Percentiles rank a stretch among this genome's conserved stretches.
These are phyloP conservation scores for Cladosporium oxysporum DNA, from an alignment of 2,329 filamentous ascomycete species.

Conservation along the genomic window DNA sequence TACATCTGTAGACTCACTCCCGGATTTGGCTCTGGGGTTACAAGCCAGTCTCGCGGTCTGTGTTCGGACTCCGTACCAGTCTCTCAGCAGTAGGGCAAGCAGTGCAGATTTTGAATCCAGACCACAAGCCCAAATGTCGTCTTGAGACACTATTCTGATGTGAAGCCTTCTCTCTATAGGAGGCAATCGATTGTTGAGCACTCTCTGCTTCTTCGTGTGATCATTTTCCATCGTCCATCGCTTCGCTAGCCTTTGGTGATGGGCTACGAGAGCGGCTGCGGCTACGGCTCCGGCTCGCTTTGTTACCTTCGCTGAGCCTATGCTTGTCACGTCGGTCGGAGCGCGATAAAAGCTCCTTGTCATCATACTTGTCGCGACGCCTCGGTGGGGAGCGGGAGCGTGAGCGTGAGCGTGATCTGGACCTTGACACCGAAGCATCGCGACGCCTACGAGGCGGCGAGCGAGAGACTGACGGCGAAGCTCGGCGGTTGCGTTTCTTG, in stretches of 20 bases:
- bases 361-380: slow-evolving; percentile 5
- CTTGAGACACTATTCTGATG: no score
- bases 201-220: not conserved
- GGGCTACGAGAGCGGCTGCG: not conserved
- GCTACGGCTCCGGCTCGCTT: slow-evolving; percentile 7
- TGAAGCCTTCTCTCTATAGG: not conserved
- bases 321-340: slow-evolving; percentile 14
- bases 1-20: not conserved
- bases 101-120: no score
- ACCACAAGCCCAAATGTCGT: no score
- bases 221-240: slow-evolving; percentile 1
- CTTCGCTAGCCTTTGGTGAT: not conserved
- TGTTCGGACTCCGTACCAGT: no score
- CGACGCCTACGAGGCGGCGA: slow-evolving; percentile 23
- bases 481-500: slow-evolving; percentile 29
- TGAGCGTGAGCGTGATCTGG: slow-evolving; percentile 9
- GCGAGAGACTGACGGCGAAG: slow-evolving; percentile 23
- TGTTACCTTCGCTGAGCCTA: slow-evolving; percentile 16
- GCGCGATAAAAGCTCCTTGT: slow-evolving; percentile 6
- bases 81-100: no score
- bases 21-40: not conserved
- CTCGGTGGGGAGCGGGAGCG: slow-evolving; percentile 14
- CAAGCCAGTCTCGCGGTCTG: not conserved
- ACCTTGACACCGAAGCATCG: slow-evolving; percentile 9
- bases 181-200: not conserved